Conservation (phyloP, 2,329 filamentous ascomycete species). For the Pseudocercospora cruenta region DNA sequence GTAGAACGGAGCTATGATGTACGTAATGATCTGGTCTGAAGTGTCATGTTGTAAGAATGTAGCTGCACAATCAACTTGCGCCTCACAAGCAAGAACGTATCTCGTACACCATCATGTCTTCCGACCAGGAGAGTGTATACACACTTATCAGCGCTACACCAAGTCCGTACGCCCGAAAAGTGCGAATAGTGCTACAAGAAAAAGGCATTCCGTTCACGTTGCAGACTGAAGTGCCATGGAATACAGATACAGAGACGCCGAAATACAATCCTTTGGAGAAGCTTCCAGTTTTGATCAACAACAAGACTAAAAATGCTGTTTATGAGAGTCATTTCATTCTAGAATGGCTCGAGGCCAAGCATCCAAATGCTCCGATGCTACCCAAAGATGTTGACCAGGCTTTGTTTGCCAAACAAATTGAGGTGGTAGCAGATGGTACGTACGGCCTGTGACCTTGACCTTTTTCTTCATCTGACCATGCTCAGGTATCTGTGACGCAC, state of each 20-base stretch:
- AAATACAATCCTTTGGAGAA: conserved; percentile 48
- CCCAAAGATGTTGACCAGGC: conserved; percentile 34
- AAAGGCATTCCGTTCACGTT: conserved; percentile 47
- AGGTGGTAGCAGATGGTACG: conserved; percentile 41
- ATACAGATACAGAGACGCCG: conserved; percentile 44
- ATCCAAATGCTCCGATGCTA: conserved; percentile 36
- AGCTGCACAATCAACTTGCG: not conserved
- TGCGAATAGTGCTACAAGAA: conserved; percentile 45
- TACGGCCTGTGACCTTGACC: not conserved
- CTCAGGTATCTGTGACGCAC: conserved; percentile 41
- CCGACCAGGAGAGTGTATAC: conserved; percentile 20
- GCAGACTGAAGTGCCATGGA: conserved; percentile 49
- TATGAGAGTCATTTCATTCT: conserved; percentile 45
- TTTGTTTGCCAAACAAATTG: conserved; percentile 40
- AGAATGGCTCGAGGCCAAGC: conserved; percentile 43
- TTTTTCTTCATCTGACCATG: not conserved
- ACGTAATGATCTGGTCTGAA: not conserved
- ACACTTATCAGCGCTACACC: conserved; percentile 42
- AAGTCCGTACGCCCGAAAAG: conserved; percentile 48
- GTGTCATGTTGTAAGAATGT: not conserved
- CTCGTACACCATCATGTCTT: not conserved
- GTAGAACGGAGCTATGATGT: conserved; percentile 15
- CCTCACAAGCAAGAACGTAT: not conserved
- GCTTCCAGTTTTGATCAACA: conserved; percentile 43
- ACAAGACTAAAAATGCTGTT: conserved; percentile 35